Conservation (phyloP, 768 basidiomycete genomes). For the Russula sp. region DNA sequence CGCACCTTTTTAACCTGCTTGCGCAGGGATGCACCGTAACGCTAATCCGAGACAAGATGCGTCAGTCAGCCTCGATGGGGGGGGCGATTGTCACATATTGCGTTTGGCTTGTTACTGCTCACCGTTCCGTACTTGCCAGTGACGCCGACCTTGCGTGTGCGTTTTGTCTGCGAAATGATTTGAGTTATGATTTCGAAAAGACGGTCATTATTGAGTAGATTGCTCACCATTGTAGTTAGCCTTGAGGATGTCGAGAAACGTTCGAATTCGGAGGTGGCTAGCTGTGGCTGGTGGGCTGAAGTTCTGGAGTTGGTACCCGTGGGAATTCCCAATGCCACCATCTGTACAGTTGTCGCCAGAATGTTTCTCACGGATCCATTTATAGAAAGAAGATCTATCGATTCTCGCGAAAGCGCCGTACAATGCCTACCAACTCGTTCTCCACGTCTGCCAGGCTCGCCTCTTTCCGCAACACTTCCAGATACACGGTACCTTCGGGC, state of each 20-base stretch:
- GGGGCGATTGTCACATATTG: too few species aligned
- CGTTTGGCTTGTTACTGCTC: constrained; percentile 32
- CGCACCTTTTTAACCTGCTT: constrained; percentile 96
- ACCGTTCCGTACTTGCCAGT: constrained; percentile 99
- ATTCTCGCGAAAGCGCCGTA: constrained; percentile 32
- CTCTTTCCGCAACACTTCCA: constrained; percentile 77
- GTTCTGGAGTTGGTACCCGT: constrained; percentile 12
- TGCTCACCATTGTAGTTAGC: constrained; percentile 15
- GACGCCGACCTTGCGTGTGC: constrained; percentile 99
- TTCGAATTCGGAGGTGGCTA: too few species aligned
- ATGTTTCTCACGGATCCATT: not conserved
- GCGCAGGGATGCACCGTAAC: constrained; percentile 99
- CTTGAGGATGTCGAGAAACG: constrained; percentile 10
- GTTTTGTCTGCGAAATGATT: constrained; percentile 59
- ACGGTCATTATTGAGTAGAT: too few species aligned
- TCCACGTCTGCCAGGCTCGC: constrained; percentile 77
- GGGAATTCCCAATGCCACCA: constrained; percentile 7
- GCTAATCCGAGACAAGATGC: constrained; percentile 40
- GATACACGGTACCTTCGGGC: constrained; percentile 49
- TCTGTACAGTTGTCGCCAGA: constrained; percentile 14
- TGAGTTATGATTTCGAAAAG: not conserved
- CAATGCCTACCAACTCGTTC: constrained; percentile 53
- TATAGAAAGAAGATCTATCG: not conserved
- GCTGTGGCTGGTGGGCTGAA: too few species aligned
- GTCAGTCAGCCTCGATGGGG: not conserved